phyloP scores from a whole-genome alignment of 2,329 filamentous ascomycete genomes.

The Phyllosticta citrichinensis region DNA sequence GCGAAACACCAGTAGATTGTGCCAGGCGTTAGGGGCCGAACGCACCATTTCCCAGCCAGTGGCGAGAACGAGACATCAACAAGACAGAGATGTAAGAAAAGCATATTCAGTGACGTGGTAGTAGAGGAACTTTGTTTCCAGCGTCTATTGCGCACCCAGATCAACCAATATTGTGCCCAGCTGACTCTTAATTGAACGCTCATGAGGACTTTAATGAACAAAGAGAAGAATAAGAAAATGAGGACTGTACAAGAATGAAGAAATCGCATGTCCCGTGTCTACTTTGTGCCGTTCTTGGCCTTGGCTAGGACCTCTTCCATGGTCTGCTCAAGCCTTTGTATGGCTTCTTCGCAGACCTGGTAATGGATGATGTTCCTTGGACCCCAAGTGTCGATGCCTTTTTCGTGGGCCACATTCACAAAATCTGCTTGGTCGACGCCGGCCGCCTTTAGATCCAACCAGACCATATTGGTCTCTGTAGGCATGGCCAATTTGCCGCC shows the following conservation, averaged over 20 bases:
- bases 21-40: no score
- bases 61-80: no score
- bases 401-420: conserved; percentile 44
- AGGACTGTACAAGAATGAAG: neutral
- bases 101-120: neutral
- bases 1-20: no score
- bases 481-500: conserved; percentile 61
- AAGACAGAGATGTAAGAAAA: neutral
- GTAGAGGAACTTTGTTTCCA: neutral
- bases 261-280: neutral
- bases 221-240: neutral
- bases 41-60: no score
- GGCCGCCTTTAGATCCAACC: conserved; percentile 61
- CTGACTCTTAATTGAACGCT: neutral
- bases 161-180: neutral
- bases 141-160: neutral
- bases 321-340: conserved; percentile 26
- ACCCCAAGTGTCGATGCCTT: conserved; percentile 47
- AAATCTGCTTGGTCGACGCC: conserved; percentile 45
- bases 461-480: conserved; percentile 87
- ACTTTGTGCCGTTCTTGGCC: neutral
- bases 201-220: neutral
- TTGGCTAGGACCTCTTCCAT: conserved; percentile 1
- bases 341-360: conserved; percentile 58
- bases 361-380: conserved; percentile 60